Percentiles rank a stretch among this genome's conserved stretches.
Conservation (phyloP, 169 alveolate genomes). For the Cryptosporidium ryanae region DNA sequence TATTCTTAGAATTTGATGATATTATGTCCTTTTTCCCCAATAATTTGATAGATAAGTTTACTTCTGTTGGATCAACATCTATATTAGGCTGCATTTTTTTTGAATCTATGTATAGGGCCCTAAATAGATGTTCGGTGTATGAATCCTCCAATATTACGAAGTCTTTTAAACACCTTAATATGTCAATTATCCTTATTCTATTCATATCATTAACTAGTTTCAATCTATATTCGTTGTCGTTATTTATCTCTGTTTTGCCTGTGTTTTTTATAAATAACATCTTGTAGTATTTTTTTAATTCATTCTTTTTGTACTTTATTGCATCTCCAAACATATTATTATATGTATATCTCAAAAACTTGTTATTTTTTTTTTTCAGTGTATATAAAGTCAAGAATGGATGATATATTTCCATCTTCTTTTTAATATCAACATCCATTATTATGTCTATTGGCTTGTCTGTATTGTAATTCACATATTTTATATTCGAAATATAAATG, state of each 20-base stretch:
- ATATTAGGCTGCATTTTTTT: constrained; percentile 46
- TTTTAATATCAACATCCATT: constrained; percentile 8
- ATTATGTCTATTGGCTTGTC: constrained; percentile 9
- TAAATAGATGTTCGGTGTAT: constrained; percentile 25
- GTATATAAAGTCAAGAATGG: constrained; percentile 5
- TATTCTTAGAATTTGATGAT: background rate
- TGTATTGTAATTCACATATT: background rate
- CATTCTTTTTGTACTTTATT: background rate
- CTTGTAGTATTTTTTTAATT: constrained; percentile 6
- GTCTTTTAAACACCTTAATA: constrained; percentile 24
- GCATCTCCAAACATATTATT: background rate
- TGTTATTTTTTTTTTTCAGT: background rate
- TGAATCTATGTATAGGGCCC: constrained; percentile 35
- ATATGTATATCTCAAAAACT: constrained; percentile 6
- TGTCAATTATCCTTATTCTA: constrained; percentile 20
- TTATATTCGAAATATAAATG: background rate
- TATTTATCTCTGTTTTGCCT: background rate
- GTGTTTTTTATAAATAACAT: constrained; percentile 29
- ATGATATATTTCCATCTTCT: background rate
- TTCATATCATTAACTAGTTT: background rate
- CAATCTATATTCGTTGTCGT: background rate
- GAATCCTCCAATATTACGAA: constrained; percentile 45
- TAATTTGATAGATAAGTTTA: constrained; percentile 51
- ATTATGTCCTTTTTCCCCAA: background rate
- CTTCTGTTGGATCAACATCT: constrained; percentile 72